Conservation (phyloP, 495 filamentous ascomycete genomes). For the Aspergillus cavernicola region DNA sequence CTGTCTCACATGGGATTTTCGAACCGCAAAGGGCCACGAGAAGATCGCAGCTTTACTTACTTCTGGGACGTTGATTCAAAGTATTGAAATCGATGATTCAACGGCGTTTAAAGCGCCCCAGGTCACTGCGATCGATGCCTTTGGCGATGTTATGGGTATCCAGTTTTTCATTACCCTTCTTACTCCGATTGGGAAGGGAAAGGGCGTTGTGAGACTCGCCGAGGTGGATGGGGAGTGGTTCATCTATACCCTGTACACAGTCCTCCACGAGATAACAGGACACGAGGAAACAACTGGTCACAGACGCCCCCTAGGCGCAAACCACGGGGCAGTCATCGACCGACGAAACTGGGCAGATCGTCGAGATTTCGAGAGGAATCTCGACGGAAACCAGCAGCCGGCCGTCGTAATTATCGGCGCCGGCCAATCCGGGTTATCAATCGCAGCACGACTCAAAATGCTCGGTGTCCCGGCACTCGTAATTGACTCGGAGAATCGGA, state of each 20-base stretch:
- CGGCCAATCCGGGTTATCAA: constrained; percentile 53
- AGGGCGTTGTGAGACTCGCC: constrained; percentile 53
- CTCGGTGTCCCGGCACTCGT: constrained; percentile 60
- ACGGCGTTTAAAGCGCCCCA: constrained; percentile 44
- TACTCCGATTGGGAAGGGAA: constrained; percentile 48
- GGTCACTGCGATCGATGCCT: constrained; percentile 43
- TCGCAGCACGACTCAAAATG: constrained; percentile 69
- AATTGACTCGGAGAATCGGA: constrained; percentile 59
- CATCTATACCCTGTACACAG: constrained; percentile 61
- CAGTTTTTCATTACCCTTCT: constrained; percentile 46
- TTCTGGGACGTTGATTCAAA: constrained; percentile 33
- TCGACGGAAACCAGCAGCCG: constrained; percentile 50
- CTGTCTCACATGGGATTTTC: constrained; percentile 40
- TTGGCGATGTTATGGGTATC: constrained; percentile 49
- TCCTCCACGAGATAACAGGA: constrained; percentile 44
- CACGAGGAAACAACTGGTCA: constrained; percentile 41
- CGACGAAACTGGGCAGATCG: constrained; percentile 66
- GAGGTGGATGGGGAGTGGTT: constrained; percentile 53
- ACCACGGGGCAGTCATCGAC: constrained; percentile 47
- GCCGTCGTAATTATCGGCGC: constrained; percentile 66
- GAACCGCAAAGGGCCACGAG: constrained; percentile 51
- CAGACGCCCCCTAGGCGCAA: constrained; percentile 43
- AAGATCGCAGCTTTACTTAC: constrained; percentile 49
- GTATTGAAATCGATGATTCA: constrained; percentile 49
- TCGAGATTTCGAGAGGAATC: constrained; percentile 50